Base-by-base conservation (phyloP, 768 basidiomycete genomes). In the Boletus rufocinnamomeus region DNA sequence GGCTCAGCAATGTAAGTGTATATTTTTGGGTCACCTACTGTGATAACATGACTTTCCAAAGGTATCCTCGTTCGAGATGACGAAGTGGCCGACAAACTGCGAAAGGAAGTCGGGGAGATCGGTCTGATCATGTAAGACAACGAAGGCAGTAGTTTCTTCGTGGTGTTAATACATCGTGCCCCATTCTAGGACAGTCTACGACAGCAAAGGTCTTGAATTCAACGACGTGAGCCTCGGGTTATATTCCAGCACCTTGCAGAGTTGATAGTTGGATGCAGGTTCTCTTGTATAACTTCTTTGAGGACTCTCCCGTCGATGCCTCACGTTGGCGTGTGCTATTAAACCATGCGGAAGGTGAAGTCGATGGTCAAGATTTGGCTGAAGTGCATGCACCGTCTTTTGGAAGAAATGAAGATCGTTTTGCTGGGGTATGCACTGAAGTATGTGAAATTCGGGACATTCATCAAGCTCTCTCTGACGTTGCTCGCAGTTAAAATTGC, bases 231-330 rank as follows among this genome's bases (percentile, higher is more conserved):
- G 65, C 6, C 10, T 32, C 4, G 10, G 9, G 3, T 14, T 11
- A 10, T 19, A 28, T 50, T 19, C 5, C 1, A 10, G 35, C 3
- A 6, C 6, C 8, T 4, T 32, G 25, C 2, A 41, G 1, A 58
- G 55, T 52, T 62, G 23, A 61, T 35, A 9, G 3, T 28, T 21
- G 11, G 25, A 44, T 41, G 0, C 54, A 89, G 88, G 88, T 91
- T 5, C 75, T 91, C 3, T 64, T 91, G 13, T 90, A 85, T 63
- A 84, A 91, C 61, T 90, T 90, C 70, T 91, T 91, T 62, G 79
- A 82, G 28, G 86, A 88, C 61, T 91, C 89, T 0, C 62, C 66
- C 0, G 71, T 81, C 2, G 79, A 79, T 41, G 56, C 67, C 2
- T 70, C 81, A 0, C 84, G 84, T 48, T 90, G 88, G 88, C 76